These are phyloP conservation scores for Oidium heveae DNA, from an alignment of 2,329 filamentous ascomycete species.

Conservation along the genomic window DNA sequence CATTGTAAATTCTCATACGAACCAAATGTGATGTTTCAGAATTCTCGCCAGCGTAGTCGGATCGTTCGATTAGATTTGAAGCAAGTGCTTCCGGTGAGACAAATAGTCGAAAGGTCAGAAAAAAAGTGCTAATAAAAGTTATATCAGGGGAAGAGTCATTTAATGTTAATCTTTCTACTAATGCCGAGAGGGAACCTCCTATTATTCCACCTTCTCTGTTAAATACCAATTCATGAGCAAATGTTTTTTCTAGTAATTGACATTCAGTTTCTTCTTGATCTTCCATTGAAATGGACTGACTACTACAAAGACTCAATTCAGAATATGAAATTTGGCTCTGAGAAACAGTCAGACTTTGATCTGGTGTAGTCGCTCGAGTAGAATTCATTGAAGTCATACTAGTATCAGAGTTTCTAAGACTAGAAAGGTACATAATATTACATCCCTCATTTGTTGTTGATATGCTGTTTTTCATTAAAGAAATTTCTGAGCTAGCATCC, in stretches of 20 bases:
- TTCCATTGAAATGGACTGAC: slow-evolving; percentile 39
- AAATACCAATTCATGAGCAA: slow-evolving; percentile 69
- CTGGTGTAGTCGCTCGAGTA: slow-evolving; percentile 71
- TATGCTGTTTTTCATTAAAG: slow-evolving; percentile 40
- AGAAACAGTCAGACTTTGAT: slow-evolving; percentile 18
- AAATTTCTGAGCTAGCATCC: slow-evolving; percentile 24
- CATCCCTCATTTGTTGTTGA: slow-evolving; percentile 55
- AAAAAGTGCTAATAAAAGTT: slow-evolving; percentile 82
- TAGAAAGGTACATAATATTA: slow-evolving; percentile 51
- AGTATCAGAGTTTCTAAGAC: slow-evolving; percentile 48
- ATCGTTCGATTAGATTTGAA: slow-evolving; percentile 64
- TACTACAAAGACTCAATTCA: slow-evolving; percentile 41
- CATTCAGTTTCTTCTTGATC: slow-evolving; percentile 59
- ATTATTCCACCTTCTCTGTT: slow-evolving; percentile 92
- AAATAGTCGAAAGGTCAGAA: slow-evolving; percentile 86
- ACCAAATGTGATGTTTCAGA: slow-evolving; percentile 55
- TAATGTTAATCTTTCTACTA: slow-evolving; percentile 84
- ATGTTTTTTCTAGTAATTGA: slow-evolving; percentile 74
- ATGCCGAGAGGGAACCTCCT: slow-evolving; percentile 66
- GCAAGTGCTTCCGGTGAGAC: slow-evolving; percentile 59
- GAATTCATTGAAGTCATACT: slow-evolving; percentile 62
- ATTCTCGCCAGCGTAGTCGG: slow-evolving; percentile 69
- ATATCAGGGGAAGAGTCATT: slow-evolving; percentile 83
- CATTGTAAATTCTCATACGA: slow-evolving; percentile 76
- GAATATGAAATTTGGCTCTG: slow-evolving; percentile 33